Base-by-base conservation (phyloP, 2,329 filamentous ascomycete species). In the Mycosphaerelloides madeirae region DNA sequence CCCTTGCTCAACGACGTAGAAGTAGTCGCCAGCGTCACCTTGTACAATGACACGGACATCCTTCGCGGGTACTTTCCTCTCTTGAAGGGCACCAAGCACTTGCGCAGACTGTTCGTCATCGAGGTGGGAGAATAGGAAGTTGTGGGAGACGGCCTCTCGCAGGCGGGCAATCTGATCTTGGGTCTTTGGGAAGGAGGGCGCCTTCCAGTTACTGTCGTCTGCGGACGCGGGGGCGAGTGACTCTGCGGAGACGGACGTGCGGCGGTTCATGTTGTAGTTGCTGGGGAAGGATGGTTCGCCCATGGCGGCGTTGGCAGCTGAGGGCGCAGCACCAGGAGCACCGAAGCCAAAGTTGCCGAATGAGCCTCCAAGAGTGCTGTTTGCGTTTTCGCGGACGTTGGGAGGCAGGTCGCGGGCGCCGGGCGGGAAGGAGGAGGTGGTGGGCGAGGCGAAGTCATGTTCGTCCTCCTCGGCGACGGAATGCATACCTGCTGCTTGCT, bases 211-310 rank as follows among this genome's bases (percentile, higher is more conserved):
- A 65, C 93, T 88, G 59, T 87, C 84, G 45, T 81, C 80, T 48
- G 89, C 84, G 25, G 85, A 83, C 38, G 83, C 86, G 14, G 93
- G 93, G 67, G 95, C 95, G 61, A 97, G 77, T 1, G 91, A 96
- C 70, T 98, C 93, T 39, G 93, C 93, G 31, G 93, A 97, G 41
- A 98, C 93, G 3, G 93, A 97, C 31, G 90, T 96, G 59, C 93
- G 87, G 53, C 93, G 85, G 58, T 81, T 86, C 69, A 95, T 84
- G 67, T 95, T 95, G 72, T 96, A 97, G 66, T 97, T 90, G 57
- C 80, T 85, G 44, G 93, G 93, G 63, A 95, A 87, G 58, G 80
- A 82, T 31, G 77, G 70, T 15, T 57, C 53, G 48, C 79, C 78
- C 45, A 76, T 75, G 16, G 73, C 62, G 25, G 56, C 46, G 65